Evolutionary conservation across 148 eudicot genomes (phyloP).

Genomic region (Chenopodium berlandieri): DNA sequence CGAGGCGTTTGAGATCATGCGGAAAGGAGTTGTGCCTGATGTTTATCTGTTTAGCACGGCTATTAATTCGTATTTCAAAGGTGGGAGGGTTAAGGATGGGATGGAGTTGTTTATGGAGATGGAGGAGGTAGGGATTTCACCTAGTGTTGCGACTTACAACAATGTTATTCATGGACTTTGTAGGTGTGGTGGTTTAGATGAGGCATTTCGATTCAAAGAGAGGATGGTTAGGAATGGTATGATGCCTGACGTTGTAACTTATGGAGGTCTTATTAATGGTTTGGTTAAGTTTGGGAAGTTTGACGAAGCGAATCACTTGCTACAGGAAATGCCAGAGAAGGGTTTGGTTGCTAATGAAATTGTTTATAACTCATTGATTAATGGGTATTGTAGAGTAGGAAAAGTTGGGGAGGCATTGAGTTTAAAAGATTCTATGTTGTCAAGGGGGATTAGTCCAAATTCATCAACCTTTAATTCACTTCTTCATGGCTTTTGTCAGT

Average conservation of each 20-base stretch:
- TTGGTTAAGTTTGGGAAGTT: slow-evolving; percentile 50
- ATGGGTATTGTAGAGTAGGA: slow-evolving; percentile 76
- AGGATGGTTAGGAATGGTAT: slow-evolving; percentile 57
- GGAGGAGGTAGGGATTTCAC: slow-evolving; percentile 54
- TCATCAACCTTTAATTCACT: slow-evolving; percentile 68
- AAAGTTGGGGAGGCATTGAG: slow-evolving; percentile 49
- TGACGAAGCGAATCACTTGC: slow-evolving; percentile 53
- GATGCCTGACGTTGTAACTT: slow-evolving; percentile 55
- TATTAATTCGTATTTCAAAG: slow-evolving; percentile 61
- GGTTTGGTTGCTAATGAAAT: slow-evolving; percentile 66
- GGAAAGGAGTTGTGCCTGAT: slow-evolving; percentile 47
- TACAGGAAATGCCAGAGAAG: slow-evolving; percentile 57
- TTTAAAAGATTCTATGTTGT: slow-evolving; percentile 61
- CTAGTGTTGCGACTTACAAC: slow-evolving; percentile 75
- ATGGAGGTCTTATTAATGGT: slow-evolving; percentile 70
- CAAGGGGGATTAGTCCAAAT: slow-evolving; percentile 55
- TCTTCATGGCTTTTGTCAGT: slow-evolving; percentile 66
- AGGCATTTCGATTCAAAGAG: slow-evolving; percentile 61
- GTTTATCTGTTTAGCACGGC: slow-evolving; percentile 60
- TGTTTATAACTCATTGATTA: slow-evolving; percentile 70
- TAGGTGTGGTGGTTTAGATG: slow-evolving; percentile 48
- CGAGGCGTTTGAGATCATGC: slow-evolving; percentile 55
- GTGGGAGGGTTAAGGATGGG: slow-evolving; percentile 66
- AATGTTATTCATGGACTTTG: slow-evolving; percentile 74
- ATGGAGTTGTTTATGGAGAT: slow-evolving; percentile 54